Evolutionary conservation across 177 flowering plant species (phyloP).

Genomic region (Vitis hybrid): DNA sequence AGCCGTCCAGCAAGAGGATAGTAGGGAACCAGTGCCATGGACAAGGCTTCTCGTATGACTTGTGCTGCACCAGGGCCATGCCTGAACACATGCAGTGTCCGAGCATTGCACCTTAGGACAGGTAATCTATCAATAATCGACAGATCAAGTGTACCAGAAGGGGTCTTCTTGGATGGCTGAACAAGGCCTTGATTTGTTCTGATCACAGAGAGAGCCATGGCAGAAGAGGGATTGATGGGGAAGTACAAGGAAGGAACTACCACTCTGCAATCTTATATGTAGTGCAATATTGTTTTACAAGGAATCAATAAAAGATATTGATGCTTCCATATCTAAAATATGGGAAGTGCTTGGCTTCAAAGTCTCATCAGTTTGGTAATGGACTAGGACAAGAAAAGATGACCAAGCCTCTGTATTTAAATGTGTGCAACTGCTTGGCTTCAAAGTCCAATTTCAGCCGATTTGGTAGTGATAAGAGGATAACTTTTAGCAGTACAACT

Average conservation of each 20-base stretch:
- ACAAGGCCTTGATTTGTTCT: constrained; percentile 32
- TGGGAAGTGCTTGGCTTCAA: no score
- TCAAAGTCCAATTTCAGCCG: no score
- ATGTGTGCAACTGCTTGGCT: no score
- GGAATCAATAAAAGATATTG: no score
- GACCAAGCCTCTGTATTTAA: no score
- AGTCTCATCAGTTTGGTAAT: no score
- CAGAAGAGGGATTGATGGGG: background rate
- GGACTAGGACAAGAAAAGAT: no score
- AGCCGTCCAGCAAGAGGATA: constrained; percentile 74
- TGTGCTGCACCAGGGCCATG: constrained; percentile 35
- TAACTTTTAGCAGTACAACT: no score
- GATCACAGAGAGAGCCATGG: constrained; percentile 46
- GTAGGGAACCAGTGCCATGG: constrained; percentile 62
- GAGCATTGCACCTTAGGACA: constrained; percentile 44
- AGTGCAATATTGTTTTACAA: background rate
- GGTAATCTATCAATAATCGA: constrained; percentile 53
- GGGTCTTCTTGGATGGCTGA: constrained; percentile 42
- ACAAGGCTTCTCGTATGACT: constrained; percentile 47
- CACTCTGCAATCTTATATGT: background rate
- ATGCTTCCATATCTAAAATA: no score
- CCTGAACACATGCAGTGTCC: constrained; percentile 54
- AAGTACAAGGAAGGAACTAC: background rate
- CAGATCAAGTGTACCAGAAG: constrained; percentile 35
- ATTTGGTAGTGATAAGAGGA: no score